Evolutionary conservation across 1,139 yeast genomes (phyloP), one percentile per base, ranked within the genome.

Genomic region (Meyerozyma smithsonii): DNA sequence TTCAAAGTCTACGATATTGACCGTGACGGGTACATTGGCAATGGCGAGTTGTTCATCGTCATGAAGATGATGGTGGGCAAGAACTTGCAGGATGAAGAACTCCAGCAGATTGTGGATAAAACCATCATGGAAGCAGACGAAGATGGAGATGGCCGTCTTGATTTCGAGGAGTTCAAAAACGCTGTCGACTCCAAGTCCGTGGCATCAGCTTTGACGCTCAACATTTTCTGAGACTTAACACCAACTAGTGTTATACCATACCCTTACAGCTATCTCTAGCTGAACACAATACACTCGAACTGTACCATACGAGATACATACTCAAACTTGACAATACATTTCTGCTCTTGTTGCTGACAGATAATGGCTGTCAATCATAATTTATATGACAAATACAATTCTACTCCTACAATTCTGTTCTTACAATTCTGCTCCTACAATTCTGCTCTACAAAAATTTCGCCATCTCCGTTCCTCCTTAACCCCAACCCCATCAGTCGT

Each of bases 31-130:
- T 89, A 60, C 56, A 87, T 94, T 36, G 90, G 97, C 4, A 92
- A 92, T 56, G 98, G 98, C 17, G 99, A 94, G 62, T 65, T 94
- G 43, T 94, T 84, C 56, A 74, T 92, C 37, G 97, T 94, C 35
- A 72, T 94, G 68, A 87, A 92, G 62, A 86, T 88, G 81, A 94
- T 94, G 98, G 98, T 92, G 32, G 98, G 97, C 3, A 84, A 81
- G 52, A 90, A 92, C 55, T 66, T 94, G 43, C 84, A 81, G 47
- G 95, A 87, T 44, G 81, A 78, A 28, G 97, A 92, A 55, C 70
- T 94, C 46, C 99, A 94, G 60, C 98, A 92, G 61, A 79, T 90
- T 43, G 97, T 90, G 12, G 98, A 94, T 59, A 81, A 94, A 61
- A 89, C 98, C 1, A 88, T 94, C 51, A 81, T 89, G 83, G 97